Evolutionary conservation across 2,329 filamentous ascomycete species (phyloP).

Genomic region (Penicillium paneum): DNA sequence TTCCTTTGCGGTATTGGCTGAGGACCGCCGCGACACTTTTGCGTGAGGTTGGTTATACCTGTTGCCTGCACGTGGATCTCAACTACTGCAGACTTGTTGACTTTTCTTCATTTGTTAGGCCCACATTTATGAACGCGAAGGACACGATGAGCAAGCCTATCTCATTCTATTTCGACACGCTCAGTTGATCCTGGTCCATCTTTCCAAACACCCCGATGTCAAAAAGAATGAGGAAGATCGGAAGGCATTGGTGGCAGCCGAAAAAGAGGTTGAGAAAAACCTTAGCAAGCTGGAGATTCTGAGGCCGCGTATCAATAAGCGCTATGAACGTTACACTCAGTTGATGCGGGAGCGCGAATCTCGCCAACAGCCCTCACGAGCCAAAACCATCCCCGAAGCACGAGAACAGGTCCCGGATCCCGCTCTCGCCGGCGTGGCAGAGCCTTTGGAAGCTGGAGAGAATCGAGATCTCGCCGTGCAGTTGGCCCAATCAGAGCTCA

Average conservation of each 20-base stretch:
- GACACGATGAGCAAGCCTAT: conserved; percentile 84
- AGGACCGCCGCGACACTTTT: conserved; percentile 74
- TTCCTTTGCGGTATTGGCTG: conserved; percentile 77
- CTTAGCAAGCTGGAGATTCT: conserved; percentile 71
- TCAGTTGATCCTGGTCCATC: conserved; percentile 71
- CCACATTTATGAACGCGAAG: conserved; percentile 77
- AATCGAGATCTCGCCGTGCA: conserved; percentile 73
- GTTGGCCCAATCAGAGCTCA: conserved; percentile 69
- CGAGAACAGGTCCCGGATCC: conserved; percentile 49
- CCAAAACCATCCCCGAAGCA: conserved; percentile 12
- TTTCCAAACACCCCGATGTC: conserved; percentile 73
- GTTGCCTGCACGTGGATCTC: not conserved
- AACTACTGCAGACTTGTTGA: not conserved
- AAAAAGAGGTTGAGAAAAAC: conserved; percentile 61
- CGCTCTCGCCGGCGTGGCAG: conserved; percentile 56
- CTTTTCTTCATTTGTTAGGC: conserved; percentile 54
- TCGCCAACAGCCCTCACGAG: conserved; percentile 31
- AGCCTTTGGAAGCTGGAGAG: conserved; percentile 66
- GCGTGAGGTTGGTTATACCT: conserved; percentile 64
- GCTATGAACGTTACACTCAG: conserved; percentile 66
- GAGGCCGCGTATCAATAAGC: conserved; percentile 71
- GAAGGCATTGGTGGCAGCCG: conserved; percentile 53
- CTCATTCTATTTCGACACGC: conserved; percentile 88
- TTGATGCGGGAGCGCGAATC: conserved; percentile 48
- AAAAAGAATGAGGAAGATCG: conserved; percentile 58